Evolutionary conservation across 2,329 filamentous ascomycete genomes (phyloP).

Genomic region (Penicillium vulpinum): DNA sequence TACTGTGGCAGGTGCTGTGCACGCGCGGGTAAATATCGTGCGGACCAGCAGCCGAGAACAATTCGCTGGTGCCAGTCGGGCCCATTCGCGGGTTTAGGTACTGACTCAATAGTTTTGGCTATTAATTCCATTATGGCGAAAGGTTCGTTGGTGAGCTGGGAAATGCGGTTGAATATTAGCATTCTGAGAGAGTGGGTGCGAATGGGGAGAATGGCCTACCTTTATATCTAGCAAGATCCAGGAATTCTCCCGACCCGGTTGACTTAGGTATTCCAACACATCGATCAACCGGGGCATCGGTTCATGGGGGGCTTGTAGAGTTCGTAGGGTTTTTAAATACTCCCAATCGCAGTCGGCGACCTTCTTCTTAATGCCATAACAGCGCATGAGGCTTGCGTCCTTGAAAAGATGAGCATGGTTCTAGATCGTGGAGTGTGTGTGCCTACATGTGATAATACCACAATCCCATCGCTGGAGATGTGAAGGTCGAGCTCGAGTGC

Average conservation of each 20-base stretch:
- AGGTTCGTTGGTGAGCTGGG: conserved; percentile 46
- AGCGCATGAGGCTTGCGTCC: conserved; percentile 76
- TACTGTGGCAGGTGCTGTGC: conserved; percentile 51
- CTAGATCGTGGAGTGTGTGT: background rate
- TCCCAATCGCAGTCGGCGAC: conserved; percentile 76
- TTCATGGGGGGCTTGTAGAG: conserved; percentile 65
- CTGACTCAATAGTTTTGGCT: conserved; percentile 60
- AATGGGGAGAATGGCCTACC: conserved; percentile 43
- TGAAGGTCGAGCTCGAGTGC: conserved; percentile 89
- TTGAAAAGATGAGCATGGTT: conserved; percentile 36
- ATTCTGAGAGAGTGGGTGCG: background rate
- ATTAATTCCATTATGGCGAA: conserved; percentile 70
- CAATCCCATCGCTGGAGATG: conserved; percentile 75
- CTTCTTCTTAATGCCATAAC: conserved; percentile 72
- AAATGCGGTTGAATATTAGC: background rate
- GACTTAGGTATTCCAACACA: conserved; percentile 68
- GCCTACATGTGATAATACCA: conserved; percentile 78
- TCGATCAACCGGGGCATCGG: conserved; percentile 73
- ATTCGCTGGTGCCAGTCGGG: conserved; percentile 68
- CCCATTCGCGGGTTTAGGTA: conserved; percentile 46
- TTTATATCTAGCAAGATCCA: conserved; percentile 92
- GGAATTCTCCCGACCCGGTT: conserved; percentile 64
- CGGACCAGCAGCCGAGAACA: conserved; percentile 79
- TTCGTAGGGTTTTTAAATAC: conserved; percentile 68
- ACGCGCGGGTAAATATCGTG: conserved; percentile 67